Percentiles rank a stretch among this genome's conserved stretches.
phyloP scores from a whole-genome alignment of 2,329 filamentous ascomycete genomes.

The Scytalidium lignicola region DNA sequence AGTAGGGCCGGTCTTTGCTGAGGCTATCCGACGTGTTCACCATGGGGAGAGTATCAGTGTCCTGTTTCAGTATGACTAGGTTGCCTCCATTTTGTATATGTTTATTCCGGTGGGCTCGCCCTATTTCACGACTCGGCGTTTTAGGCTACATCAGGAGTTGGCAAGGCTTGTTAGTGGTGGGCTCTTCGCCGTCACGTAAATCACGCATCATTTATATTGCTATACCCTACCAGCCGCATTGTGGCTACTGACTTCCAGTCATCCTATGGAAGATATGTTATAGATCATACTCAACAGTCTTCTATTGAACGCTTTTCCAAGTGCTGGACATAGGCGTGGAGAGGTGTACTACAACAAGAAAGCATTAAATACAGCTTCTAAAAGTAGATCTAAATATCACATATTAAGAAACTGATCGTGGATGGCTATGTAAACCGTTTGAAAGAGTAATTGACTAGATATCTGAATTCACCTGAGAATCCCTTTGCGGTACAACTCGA shows the following conservation, averaged over 20 bases:
- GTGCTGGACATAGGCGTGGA: conserved; percentile 26
- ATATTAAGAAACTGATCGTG: background rate
- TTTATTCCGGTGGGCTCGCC: conserved; percentile 13
- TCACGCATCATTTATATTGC: conserved; percentile 21
- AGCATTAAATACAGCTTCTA: background rate
- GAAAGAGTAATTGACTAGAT: too few relatives aligned
- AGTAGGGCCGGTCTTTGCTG: conserved; percentile 85
- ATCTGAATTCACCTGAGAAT: too few relatives aligned
- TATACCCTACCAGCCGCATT: conserved; percentile 19
- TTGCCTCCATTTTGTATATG: conserved; percentile 8
- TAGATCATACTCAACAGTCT: conserved; percentile 18
- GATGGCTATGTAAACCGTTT: too few relatives aligned
- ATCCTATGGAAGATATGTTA: background rate
- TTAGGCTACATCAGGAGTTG: conserved; percentile 14
- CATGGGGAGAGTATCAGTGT: conserved; percentile 97
- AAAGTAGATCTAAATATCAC: background rate
- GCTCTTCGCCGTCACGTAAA: conserved; percentile 8
- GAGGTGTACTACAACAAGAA: conserved; percentile 5
- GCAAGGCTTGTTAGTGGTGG: conserved; percentile 3
- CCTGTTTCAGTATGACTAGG: conserved; percentile 76
- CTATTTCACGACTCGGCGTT: conserved; percentile 10
- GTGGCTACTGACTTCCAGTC: conserved; percentile 7
- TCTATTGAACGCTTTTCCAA: conserved; percentile 27
- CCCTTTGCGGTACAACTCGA: too few relatives aligned
- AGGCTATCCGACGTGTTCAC: conserved; percentile 93